Conservation (phyloP, 2,329 filamentous ascomycete species). For the Colletotrichum neosansevieriae region DNA sequence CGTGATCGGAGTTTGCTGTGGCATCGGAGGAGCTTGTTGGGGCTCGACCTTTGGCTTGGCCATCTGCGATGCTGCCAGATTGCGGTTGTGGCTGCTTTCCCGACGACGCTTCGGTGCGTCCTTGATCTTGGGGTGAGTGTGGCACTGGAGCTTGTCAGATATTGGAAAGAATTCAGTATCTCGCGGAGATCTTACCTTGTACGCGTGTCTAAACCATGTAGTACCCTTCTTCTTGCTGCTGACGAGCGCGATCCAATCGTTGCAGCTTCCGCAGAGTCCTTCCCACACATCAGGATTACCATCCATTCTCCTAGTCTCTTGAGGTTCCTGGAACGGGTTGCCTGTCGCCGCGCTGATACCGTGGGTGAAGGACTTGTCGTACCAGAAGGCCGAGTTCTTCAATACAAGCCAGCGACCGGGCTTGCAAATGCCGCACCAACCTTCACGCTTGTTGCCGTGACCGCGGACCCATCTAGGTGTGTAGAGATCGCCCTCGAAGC, state of each 20-base stretch:
- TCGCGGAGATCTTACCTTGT: constrained; percentile 71
- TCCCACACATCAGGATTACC: constrained; percentile 87
- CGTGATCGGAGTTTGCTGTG: constrained; percentile 50
- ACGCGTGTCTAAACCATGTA: constrained; percentile 90
- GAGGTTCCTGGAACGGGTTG: constrained; percentile 81
- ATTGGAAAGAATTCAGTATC: not conserved
- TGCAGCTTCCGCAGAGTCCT: constrained; percentile 81
- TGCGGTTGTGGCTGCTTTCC: constrained; percentile 67
- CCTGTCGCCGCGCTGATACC: constrained; percentile 87
- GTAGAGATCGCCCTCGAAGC: constrained; percentile 85
- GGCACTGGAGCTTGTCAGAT: constrained; percentile 63
- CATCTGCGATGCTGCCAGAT: constrained; percentile 56
- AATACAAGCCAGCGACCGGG: constrained; percentile 87
- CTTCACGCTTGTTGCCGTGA: constrained; percentile 87
- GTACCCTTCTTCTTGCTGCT: constrained; percentile 94
- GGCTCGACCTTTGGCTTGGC: constrained; percentile 62
- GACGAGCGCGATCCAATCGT: constrained; percentile 83
- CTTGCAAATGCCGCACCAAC: constrained; percentile 91
- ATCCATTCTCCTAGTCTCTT: constrained; percentile 80
- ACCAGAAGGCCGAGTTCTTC: constrained; percentile 94
- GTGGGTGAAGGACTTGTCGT: constrained; percentile 91
- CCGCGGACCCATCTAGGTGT: constrained; percentile 87
- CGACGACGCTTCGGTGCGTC: constrained; percentile 76
- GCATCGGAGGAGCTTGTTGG: constrained; percentile 46
- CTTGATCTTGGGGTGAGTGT: constrained; percentile 78